These are phyloP conservation scores for Coelastrella sp. DNA, from an alignment of 139 green algal species.

Conservation along the genomic window DNA sequence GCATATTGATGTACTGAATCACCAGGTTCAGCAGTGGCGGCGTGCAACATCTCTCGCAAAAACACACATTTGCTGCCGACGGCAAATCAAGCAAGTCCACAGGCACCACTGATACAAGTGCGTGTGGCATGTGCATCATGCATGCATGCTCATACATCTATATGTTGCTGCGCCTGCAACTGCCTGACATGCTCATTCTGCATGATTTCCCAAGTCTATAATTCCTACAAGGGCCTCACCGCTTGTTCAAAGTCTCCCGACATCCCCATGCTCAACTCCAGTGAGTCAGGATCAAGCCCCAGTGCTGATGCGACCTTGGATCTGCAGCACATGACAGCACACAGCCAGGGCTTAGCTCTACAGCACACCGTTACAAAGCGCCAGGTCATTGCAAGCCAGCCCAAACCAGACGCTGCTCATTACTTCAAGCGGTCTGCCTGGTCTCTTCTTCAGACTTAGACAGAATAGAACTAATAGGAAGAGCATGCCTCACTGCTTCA, in stretches of 20 bases:
- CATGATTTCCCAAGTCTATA: not conserved
- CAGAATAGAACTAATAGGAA: too few species aligned
- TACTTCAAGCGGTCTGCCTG: not conserved
- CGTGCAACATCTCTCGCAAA: too few species aligned
- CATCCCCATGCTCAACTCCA: conserved; percentile 99
- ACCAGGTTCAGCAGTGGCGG: not conserved
- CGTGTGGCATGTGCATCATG: too few species aligned
- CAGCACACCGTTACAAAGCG: not conserved
- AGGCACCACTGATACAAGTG: too few species aligned
- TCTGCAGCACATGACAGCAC: conserved; percentile 55
- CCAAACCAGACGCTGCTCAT: not conserved
- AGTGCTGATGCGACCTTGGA: conserved; percentile 68
- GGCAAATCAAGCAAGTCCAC: too few species aligned
- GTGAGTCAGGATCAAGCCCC: conserved; percentile 55
- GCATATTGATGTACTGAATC: not conserved
- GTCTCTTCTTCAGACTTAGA: too few species aligned
- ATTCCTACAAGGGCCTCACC: conserved; percentile 59
- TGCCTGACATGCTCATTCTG: not conserved
- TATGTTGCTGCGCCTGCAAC: not conserved
- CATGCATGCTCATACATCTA: too few species aligned
- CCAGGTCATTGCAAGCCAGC: not conserved
- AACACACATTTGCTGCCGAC: too few species aligned
- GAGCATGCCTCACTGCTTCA: not conserved
- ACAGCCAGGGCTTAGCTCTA: not conserved
- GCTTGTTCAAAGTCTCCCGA: conserved; percentile 95